Conservation (phyloP, 164 flowering plant species). For the Kingdonia uniflora region DNA sequence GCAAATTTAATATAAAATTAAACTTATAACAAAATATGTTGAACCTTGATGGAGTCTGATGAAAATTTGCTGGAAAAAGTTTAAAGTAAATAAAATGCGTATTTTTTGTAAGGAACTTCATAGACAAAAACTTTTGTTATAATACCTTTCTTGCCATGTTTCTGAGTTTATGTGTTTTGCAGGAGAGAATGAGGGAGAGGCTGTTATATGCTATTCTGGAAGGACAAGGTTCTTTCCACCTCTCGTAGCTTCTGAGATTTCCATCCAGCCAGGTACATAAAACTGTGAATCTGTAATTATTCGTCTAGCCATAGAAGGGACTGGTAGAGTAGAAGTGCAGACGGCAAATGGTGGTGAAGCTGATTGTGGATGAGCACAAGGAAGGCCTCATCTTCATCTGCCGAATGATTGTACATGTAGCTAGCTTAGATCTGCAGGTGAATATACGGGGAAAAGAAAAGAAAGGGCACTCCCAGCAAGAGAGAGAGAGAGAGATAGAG, state of each 20-base stretch:
- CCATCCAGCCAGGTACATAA: conserved; percentile 3
- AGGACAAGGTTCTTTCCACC: conserved; percentile 95
- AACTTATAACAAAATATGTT: too few species aligned
- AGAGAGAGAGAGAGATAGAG: too few species aligned
- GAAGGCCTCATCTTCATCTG: neutral
- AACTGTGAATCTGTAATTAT: conserved; percentile 18
- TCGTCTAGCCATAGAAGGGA: neutral
- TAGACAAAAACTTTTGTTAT: neutral
- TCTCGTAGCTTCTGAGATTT: conserved; percentile 52
- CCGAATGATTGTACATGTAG: neutral
- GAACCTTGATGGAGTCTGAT: too few species aligned
- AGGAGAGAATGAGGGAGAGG: conserved; percentile 86
- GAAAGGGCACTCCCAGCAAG: too few species aligned
- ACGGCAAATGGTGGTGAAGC: too few species aligned
- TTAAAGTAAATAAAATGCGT: too few species aligned
- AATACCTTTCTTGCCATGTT: neutral
- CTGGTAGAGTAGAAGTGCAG: neutral
- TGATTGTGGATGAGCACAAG: neutral
- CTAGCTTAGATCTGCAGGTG: neutral
- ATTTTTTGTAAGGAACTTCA: too few species aligned
- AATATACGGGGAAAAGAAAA: too few species aligned
- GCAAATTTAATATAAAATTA: too few species aligned
- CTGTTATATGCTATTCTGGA: conserved; percentile 83
- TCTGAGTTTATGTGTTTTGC: conserved; percentile 16
- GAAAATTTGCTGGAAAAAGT: too few species aligned